Percentiles rank a stretch among this genome's conserved stretches.
These are phyloP conservation scores for Haplographium delicatum DNA, from an alignment of 495 filamentous ascomycete species.

Conservation along the genomic window DNA sequence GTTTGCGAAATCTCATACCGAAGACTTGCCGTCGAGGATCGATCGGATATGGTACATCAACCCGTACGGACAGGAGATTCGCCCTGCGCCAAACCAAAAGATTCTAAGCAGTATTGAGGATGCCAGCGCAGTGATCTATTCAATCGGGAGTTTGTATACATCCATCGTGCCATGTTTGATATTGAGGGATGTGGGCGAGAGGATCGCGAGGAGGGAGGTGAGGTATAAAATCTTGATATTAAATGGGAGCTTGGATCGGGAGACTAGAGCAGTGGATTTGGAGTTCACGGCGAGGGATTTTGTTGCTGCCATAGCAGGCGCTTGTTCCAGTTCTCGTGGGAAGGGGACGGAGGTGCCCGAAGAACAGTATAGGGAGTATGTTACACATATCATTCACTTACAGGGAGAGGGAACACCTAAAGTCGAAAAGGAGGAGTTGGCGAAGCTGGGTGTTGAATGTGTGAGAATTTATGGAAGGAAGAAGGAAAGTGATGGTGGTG, in stretches of 20 bases:
- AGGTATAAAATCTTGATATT: slow-evolving; percentile 78
- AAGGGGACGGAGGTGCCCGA: slow-evolving; percentile 35
- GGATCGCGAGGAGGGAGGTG: slow-evolving; percentile 38
- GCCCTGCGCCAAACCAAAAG: slow-evolving; percentile 71
- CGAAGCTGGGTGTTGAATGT: slow-evolving; percentile 64
- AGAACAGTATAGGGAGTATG: slow-evolving; percentile 47
- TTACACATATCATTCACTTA: slow-evolving; percentile 81
- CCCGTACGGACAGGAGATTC: slow-evolving; percentile 87
- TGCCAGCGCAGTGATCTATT: slow-evolving; percentile 72
- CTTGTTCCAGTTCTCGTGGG: slow-evolving; percentile 35
- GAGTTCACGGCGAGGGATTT: slow-evolving; percentile 74
- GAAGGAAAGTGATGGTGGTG: slow-evolving; percentile 36
- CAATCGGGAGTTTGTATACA: slow-evolving; percentile 86
- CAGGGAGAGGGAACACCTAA: slow-evolving; percentile 64
- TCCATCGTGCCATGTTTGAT: slow-evolving; percentile 71
- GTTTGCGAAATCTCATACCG: slow-evolving; percentile 64
- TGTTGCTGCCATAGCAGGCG: slow-evolving; percentile 67
- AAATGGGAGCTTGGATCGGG: slow-evolving; percentile 77
- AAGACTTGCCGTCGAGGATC: slow-evolving; percentile 72
- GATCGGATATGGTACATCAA: slow-evolving; percentile 94
- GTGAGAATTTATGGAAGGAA: slow-evolving; percentile 71
- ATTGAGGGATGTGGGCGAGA: slow-evolving; percentile 56
- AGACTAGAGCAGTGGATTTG: slow-evolving; percentile 60
- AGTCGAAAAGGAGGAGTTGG: slow-evolving; percentile 62
- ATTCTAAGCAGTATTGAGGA: slow-evolving; percentile 60